Base-by-base conservation (phyloP, 108 stramenopile genomes). In the Skeletonema marinoi region DNA sequence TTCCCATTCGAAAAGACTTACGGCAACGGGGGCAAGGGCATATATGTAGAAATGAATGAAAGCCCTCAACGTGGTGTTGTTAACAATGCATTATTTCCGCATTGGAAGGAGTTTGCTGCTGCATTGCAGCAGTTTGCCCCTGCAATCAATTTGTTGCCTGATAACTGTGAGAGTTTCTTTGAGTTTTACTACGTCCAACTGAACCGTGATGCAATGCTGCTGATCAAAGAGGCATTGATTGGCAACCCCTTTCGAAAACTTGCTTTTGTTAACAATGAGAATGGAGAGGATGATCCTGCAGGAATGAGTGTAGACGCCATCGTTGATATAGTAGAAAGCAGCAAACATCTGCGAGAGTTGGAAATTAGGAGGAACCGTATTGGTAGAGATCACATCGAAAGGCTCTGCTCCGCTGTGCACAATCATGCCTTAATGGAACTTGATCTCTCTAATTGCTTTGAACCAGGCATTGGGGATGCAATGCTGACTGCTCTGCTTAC, bases 31-130 rank as follows among this genome's bases (percentile, higher is more conserved):
- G n/a, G 0, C 1, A 48, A 51, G 50, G 50, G 50, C 50, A 51
- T 51, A 4, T 6, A 21, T 46, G 2, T 51, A 4, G 50, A 21
- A 4, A 21, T 17, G 50, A 17, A 25, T 17, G 50, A 3, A 5
- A 4, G 4, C 6, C 21, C 21, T 10, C 6, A 2, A 10, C 10
- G 10, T 9, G 10, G 9, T 25, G 21, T 25, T 4, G 25, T 25
- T 2, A 39, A 33, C 63, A 21, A 64, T 64, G 32, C 8, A 38
- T 7, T 64, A 11, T 8, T 30, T 35, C 63, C 63, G 1, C 63
- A 64, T 29, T 64, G 63, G 63, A 35, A 33, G 63, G 63, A 35
- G 38, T 39, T 64, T 36, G 63, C 63, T 1, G 63, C 19, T 6
- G 63, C 63, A 1, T 21, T 64, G 6, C 12, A 64, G 36, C 33